Conservation (phyloP, 768 basidiomycete species). For the Boletus reticulatus region DNA sequence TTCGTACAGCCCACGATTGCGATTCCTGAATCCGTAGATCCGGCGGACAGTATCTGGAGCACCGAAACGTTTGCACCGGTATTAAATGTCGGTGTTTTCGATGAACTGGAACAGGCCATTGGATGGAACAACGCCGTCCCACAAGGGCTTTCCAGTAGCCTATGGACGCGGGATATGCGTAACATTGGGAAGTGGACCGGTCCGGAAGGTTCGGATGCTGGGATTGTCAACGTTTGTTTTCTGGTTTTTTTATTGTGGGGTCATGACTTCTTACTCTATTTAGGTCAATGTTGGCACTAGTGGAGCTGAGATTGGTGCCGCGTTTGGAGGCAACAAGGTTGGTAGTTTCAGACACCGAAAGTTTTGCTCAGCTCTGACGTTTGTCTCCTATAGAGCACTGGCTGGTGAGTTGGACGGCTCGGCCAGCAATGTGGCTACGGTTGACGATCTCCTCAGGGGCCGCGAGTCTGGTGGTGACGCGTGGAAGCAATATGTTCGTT, state of each 20-base stretch:
- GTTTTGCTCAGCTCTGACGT: constrained; percentile 11
- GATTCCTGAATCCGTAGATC: constrained; percentile 56
- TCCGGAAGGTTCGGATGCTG: constrained; percentile 83
- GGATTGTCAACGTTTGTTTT: constrained; percentile 81
- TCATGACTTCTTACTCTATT: constrained; percentile 3
- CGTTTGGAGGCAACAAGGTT: constrained; percentile 94
- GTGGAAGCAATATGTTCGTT: constrained; percentile 97
- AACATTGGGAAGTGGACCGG: constrained; percentile 92
- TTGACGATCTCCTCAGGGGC: constrained; percentile 54
- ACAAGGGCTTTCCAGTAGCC: constrained; percentile 86
- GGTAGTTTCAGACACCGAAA: constrained; percentile 16
- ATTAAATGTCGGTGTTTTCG: constrained; percentile 81
- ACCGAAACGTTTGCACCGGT: constrained; percentile 90
- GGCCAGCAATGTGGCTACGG: constrained; percentile 13
- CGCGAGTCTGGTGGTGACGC: constrained; percentile 96
- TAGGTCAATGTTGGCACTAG: constrained; percentile 68
- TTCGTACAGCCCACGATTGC: constrained; percentile 90
- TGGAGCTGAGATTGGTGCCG: constrained; percentile 77
- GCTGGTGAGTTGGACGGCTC: constrained; percentile 54
- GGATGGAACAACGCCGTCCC: constrained; percentile 88
- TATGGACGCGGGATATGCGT: constrained; percentile 86
- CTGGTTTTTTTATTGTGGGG: background rate
- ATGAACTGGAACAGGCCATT: constrained; percentile 84
- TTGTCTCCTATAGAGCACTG: constrained; percentile 59
- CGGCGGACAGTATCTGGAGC: constrained; percentile 62